A percentile compares a stretch with the other conserved stretches of the same genome.
Evolutionary conservation across 306 rosid genomes (phyloP).

Genomic region (Styphnolobium japonicum): DNA sequence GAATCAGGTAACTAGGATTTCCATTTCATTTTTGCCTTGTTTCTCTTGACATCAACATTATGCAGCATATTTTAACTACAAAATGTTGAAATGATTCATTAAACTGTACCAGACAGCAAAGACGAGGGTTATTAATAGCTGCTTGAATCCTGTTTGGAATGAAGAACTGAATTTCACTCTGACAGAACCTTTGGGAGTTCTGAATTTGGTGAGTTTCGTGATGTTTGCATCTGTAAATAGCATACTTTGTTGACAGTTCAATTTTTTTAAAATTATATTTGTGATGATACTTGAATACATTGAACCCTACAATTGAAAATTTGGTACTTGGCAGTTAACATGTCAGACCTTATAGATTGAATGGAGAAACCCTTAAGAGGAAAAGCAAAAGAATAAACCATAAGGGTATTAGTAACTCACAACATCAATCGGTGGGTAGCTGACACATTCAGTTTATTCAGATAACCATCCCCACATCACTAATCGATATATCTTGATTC

Average conservation of each 20-base stretch:
- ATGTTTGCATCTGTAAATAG: constrained; percentile 12
- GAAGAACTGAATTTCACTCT: constrained; percentile 79
- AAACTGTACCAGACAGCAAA: constrained; percentile 74
- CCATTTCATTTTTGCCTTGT: neutral
- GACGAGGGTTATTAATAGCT: constrained; percentile 90
- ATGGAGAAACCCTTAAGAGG: neutral
- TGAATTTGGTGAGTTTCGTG: constrained; percentile 65
- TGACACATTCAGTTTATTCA: neutral
- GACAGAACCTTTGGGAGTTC: constrained; percentile 61
- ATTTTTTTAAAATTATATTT: neutral
- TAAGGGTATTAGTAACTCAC: neutral
- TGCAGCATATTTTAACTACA: neutral
- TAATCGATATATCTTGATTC: neutral
- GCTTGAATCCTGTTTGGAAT: constrained; percentile 97
- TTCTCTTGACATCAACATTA: constrained; percentile 17
- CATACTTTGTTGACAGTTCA: neutral
- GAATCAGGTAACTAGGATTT: constrained; percentile 56
- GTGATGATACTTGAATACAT: neutral
- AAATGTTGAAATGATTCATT: constrained; percentile 24
- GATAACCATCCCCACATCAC: neutral
- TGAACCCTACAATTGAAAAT: neutral
- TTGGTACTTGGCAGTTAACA: neutral
- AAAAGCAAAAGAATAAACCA: neutral
- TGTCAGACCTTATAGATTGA: neutral
- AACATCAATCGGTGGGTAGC: neutral